phyloP scores from a whole-genome alignment of 2,329 filamentous ascomycete genomes.

The Hymenoscyphus fraxineus region DNA sequence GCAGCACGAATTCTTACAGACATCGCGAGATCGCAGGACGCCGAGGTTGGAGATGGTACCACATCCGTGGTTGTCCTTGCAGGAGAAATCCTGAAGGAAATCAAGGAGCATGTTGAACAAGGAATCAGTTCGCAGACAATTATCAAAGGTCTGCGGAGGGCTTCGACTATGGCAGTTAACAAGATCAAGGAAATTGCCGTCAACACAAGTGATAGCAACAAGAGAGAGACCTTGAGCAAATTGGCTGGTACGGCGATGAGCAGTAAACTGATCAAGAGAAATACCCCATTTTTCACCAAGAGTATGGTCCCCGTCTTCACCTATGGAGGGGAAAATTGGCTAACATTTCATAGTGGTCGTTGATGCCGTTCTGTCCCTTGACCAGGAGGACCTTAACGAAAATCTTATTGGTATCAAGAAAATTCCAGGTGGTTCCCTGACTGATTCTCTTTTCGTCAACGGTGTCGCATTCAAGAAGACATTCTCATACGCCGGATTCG shows the following conservation, averaged over 20 bases:
- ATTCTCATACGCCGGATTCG: constrained; percentile 97
- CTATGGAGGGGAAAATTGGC: constrained; percentile 19
- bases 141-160: constrained; percentile 89
- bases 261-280: constrained; percentile 97
- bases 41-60: constrained; percentile 96
- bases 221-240: constrained; percentile 82
- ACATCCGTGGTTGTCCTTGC: constrained; percentile 96
- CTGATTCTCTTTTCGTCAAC: constrained; percentile 94
- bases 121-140: constrained; percentile 97
- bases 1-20: constrained; percentile 96
- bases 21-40: constrained; percentile 97
- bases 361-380: constrained; percentile 88
- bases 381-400: constrained; percentile 96
- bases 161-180: constrained; percentile 88
- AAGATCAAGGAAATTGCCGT: constrained; percentile 98
- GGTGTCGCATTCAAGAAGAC: constrained; percentile 99
- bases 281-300: constrained; percentile 95
- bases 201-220: constrained; percentile 75
- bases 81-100: constrained; percentile 96
- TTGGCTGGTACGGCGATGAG: constrained; percentile 96
- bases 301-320: constrained; percentile 52
- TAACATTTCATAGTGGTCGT: constrained; percentile 73
- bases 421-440: constrained; percentile 91
- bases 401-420: constrained; percentile 98
- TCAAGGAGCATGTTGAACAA: constrained; percentile 93